These are phyloP conservation scores for Termitomyces sp. DNA, from an alignment of 768 basidiomycete genomes.

Conservation along the genomic window DNA sequence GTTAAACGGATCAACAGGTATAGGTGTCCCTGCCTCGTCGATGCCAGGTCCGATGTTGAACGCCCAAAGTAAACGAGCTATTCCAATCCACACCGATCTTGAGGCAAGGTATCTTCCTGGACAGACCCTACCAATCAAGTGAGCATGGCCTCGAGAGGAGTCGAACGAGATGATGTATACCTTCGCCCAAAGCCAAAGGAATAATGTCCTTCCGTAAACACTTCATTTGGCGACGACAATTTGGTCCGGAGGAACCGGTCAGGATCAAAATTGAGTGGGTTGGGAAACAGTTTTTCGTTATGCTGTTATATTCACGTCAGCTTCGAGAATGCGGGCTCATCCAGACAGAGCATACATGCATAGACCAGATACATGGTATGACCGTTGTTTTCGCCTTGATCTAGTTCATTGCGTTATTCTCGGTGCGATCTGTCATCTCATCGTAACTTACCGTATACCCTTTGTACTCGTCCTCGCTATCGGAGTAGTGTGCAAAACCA, in stretches of 20 bases:
- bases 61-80: too few relatives aligned
- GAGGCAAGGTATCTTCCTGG: slow-evolving; percentile 6
- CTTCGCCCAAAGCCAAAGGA: background rate
- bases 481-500: slow-evolving; percentile 10
- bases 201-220: slow-evolving; percentile 2
- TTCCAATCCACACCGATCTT: slow-evolving; percentile 4
- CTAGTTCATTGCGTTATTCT: background rate
- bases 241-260: background rate
- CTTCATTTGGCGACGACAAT: background rate
- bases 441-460: slow-evolving; percentile 3
- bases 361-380: slow-evolving; percentile 4
- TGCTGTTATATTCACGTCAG: background rate
- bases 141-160: too few relatives aligned
- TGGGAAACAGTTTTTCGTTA: slow-evolving; percentile 3
- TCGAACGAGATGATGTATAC: background rate
- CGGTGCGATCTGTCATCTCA: background rate
- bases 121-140: background rate
- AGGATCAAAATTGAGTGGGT: background rate
- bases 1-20: too few relatives aligned
- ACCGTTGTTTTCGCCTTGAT: slow-evolving; percentile 4
- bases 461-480: slow-evolving; percentile 14
- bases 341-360: background rate
- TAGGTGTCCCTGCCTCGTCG: too few relatives aligned
- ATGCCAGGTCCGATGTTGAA: too few relatives aligned
- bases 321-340: too few relatives aligned